Evolutionary conservation across 2,329 filamentous ascomycete species (phyloP).

Genomic region (Phaeoacremonium minimum): DNA sequence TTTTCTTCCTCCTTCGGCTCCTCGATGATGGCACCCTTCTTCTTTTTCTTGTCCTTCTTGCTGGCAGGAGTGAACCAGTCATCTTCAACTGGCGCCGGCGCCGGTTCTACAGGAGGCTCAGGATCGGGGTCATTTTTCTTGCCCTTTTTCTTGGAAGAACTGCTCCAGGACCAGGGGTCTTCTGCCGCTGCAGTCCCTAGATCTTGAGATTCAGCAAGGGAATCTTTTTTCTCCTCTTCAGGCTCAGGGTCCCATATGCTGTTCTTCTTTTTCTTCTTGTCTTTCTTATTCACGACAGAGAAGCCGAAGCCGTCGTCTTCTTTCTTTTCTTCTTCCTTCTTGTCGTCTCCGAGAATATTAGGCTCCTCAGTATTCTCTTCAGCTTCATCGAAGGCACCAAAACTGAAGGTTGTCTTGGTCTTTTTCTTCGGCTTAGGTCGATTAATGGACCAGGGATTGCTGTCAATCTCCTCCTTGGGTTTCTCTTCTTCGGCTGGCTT

Average conservation of each 20-base stretch:
- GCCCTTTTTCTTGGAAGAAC: no score
- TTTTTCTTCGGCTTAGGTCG: constrained; percentile 49
- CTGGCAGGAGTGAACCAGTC: constrained; percentile 21
- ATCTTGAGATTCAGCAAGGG: constrained; percentile 1
- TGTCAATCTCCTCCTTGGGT: constrained; percentile 35
- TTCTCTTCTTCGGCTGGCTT: constrained; percentile 23
- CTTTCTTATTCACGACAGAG: constrained; percentile 31
- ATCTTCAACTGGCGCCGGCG: constrained; percentile 22
- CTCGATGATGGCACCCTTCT: constrained; percentile 18
- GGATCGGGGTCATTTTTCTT: constrained; percentile 19
- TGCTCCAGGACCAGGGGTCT: no score
- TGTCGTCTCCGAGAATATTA: constrained; percentile 8
- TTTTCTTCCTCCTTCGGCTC: constrained; percentile 14
- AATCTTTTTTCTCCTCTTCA: constrained; percentile 8
- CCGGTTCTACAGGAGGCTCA: no score
- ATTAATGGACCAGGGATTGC: constrained; percentile 46
- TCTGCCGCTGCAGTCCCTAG: neutral
- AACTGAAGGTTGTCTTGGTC: constrained; percentile 37
- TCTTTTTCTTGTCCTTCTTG: constrained; percentile 41
- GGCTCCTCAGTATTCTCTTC: constrained; percentile 26
- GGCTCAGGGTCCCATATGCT: constrained; percentile 29
- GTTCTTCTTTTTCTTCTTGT: constrained; percentile 37
- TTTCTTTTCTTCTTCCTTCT: constrained; percentile 23
- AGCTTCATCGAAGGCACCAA: constrained; percentile 37
- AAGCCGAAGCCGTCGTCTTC: constrained; percentile 22